phyloP scores from a whole-genome alignment of 2,329 filamentous ascomycete species.

The Sarocladium brachiariae region DNA sequence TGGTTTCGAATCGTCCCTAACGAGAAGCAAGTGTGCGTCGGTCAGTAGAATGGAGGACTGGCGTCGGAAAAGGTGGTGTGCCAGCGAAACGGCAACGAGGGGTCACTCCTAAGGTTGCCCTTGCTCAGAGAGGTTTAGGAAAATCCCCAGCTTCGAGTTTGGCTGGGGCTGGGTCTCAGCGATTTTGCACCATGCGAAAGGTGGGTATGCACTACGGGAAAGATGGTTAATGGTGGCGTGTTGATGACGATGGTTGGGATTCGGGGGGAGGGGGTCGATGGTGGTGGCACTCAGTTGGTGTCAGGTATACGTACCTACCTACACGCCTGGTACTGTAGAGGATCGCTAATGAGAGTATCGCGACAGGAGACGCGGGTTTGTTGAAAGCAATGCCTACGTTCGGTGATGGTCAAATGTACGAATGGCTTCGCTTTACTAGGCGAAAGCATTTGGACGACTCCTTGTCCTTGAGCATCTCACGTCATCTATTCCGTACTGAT shows the following conservation, averaged over 20 bases:
- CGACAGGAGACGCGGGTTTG: too few relatives aligned
- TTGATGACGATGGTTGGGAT: slow-evolving; percentile 7
- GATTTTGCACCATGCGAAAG: neutral
- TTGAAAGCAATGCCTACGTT: too few relatives aligned
- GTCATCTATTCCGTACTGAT: neutral
- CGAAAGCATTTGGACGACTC: neutral
- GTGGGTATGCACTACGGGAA: neutral
- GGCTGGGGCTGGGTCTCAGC: neutral
- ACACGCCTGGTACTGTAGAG: too few relatives aligned
- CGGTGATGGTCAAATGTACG: too few relatives aligned
- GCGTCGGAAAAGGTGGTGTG: slow-evolving; percentile 3
- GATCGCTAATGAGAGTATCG: too few relatives aligned
- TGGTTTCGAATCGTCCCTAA: slow-evolving; percentile 3
- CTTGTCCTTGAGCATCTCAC: neutral
- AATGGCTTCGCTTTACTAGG: too few relatives aligned
- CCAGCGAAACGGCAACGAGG: neutral
- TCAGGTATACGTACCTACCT: too few relatives aligned
- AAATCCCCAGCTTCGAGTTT: slow-evolving; percentile 1
- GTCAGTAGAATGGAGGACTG: neutral
- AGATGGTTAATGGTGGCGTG: slow-evolving; percentile 1
- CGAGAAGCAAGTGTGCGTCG: neutral
- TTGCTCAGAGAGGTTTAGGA: neutral
- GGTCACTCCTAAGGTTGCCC: neutral
- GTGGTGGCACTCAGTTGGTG: too few relatives aligned
- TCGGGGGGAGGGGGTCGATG: neutral